phyloP scores from a whole-genome alignment of 306 rosid species.

The Gastrolobium villosum region DNA sequence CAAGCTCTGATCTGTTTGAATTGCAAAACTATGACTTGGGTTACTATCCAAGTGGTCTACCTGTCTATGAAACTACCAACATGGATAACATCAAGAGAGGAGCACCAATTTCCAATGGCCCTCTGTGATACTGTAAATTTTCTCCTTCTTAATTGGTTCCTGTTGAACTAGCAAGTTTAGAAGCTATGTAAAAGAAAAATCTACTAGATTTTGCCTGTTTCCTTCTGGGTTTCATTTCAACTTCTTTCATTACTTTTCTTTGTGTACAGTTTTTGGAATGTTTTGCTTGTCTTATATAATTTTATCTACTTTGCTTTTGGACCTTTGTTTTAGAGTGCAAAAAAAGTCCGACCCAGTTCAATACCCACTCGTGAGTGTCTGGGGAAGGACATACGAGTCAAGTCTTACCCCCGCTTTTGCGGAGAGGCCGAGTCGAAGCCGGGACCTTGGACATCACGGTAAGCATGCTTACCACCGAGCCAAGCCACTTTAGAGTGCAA shows the following conservation, averaged over 20 bases:
- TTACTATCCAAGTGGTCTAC: slow-evolving; percentile 76
- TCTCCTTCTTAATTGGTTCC: slow-evolving; percentile 42
- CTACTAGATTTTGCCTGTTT: slow-evolving; percentile 50
- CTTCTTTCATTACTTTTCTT: slow-evolving; percentile 48
- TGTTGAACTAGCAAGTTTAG: slow-evolving; percentile 52
- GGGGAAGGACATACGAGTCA: too few species aligned
- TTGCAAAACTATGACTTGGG: slow-evolving; percentile 94
- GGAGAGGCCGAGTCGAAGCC: too few species aligned
- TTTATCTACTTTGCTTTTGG: slow-evolving; percentile 42
- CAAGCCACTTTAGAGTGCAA: slow-evolving; percentile 37
- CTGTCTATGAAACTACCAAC: slow-evolving; percentile 96
- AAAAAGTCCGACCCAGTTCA: too few species aligned
- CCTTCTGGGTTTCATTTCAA: slow-evolving; percentile 45
- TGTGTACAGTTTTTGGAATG: slow-evolving; percentile 68
- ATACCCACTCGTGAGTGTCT: too few species aligned
- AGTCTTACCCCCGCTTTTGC: too few species aligned
- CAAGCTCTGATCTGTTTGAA: slow-evolving; percentile 97
- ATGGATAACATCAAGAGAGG: slow-evolving; percentile 92
- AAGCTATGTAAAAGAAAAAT: slow-evolving; percentile 57
- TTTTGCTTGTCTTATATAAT: slow-evolving; percentile 63
- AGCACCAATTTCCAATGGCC: slow-evolving; percentile 77
- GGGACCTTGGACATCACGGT: too few species aligned
- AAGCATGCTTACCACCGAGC: too few species aligned
- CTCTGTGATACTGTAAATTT: slow-evolving; percentile 51
- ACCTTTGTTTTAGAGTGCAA: slow-evolving; percentile 51